Percentiles rank a stretch among this genome's conserved stretches.
Conservation (phyloP, 345 rosid species). For the Gossypium mustelinum region DNA sequence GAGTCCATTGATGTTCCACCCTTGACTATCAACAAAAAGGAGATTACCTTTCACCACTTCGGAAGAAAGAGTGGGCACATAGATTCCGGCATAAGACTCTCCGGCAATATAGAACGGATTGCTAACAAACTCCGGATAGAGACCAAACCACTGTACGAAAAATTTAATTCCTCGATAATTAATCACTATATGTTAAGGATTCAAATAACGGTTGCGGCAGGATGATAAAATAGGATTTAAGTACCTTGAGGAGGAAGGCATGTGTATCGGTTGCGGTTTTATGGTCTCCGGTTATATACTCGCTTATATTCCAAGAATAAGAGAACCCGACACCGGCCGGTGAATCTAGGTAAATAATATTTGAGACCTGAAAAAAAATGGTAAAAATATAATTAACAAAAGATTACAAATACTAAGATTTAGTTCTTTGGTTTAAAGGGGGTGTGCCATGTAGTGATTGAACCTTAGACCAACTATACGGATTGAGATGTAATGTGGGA, state of each 20-base stretch:
- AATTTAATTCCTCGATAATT: not conserved
- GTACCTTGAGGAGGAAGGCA: slow-evolving; percentile 49
- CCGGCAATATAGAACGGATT: slow-evolving; percentile 40
- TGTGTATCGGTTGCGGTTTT: slow-evolving; percentile 47
- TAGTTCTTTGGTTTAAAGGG: no score
- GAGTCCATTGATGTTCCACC: no score
- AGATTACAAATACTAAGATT: not conserved
- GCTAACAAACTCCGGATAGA: slow-evolving; percentile 30
- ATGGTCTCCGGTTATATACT: slow-evolving; percentile 35
- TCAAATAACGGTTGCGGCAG: not conserved
- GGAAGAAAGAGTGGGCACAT: slow-evolving; percentile 31
- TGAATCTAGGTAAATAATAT: slow-evolving; percentile 53
- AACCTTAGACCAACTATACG: slow-evolving; percentile 53
- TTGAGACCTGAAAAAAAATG: slow-evolving; percentile 40
- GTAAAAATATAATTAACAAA: not conserved
- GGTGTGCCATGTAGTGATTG: not conserved
- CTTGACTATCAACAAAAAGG: not conserved
- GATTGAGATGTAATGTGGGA: slow-evolving; percentile 49
- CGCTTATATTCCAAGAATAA: slow-evolving; percentile 29
- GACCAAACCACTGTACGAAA: slow-evolving; percentile 26
- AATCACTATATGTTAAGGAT: not conserved
- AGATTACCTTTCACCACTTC: slow-evolving; percentile 27
- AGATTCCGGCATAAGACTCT: slow-evolving; percentile 44
- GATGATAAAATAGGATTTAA: not conserved
- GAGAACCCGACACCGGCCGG: slow-evolving; percentile 59